Base-by-base conservation (phyloP, 2,329 filamentous ascomycete genomes). In the Fusarium virguliforme region DNA sequence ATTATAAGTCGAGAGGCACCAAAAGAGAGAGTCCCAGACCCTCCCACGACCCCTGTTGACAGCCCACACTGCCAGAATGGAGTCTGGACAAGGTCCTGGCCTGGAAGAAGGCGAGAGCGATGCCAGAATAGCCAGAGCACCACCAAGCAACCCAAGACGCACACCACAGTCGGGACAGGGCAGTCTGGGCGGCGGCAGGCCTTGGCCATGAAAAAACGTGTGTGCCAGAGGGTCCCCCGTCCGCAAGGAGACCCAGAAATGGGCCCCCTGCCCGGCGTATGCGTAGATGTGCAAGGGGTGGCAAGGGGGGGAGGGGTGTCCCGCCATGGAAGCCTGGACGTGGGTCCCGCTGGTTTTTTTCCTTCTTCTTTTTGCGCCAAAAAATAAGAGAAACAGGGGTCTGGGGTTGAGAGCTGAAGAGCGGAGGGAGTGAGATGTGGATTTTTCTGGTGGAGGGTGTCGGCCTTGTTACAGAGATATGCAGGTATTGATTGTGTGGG, bases 1-100 rank as follows among this genome's bases (percentile, higher is more conserved):
- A 75, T 75, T 62, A 74, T 65, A 67, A 65, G 53, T 61, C 37
- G 18, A 65, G 46, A 67, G 55, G 60, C 67, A 60, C 61, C 60
- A 48, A 48, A 61, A 63, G 60, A 55, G 18, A 62, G 58, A 61
- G 60, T 62, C 60, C 41, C 57, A 64, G 62, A 50, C 56, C 64
- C 62, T 69, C 46, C 18, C 54, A 68, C 46, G 37, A 66, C 70
- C 73, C 73, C 71, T 75, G 71, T 71, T 67, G 66, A 67, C 70
- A 73, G 67, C 60, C 65, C 68, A 70, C 65, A 70, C 65, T 72
- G 61, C 34, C 40, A 67, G 60, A 59, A 54, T 43, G 59, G 59
- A 54, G 59, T 61, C 62, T 62, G 41, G 50, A 60, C 43, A 59
- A 64, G 63, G 59, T 54, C 66, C 50, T 41, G 56, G 62, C 46